phyloP scores from a whole-genome alignment of 495 filamentous ascomycete species.

The Astrocystis sublimbata region DNA sequence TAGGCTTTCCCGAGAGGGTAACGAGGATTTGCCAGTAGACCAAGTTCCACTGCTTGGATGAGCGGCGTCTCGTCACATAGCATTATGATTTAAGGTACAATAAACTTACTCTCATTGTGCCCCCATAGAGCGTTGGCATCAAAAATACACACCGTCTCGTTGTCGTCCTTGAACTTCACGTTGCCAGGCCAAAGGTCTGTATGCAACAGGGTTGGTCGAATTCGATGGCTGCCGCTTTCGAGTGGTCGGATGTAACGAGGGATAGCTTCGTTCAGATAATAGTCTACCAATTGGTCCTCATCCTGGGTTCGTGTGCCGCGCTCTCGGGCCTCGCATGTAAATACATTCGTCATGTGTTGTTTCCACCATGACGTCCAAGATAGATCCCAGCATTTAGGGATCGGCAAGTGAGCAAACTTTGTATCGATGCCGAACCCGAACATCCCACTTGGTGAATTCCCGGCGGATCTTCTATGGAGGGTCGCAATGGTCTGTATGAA shows the following conservation, averaged over 20 bases:
- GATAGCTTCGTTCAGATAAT: constrained; percentile 38
- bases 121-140: constrained; percentile 50
- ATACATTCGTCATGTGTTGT: constrained; percentile 21
- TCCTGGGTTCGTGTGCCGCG: neutral
- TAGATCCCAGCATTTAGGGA: constrained; percentile 41
- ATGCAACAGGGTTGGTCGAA: constrained; percentile 48
- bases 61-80: neutral
- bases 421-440: constrained; percentile 55
- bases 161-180: constrained; percentile 36
- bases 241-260: constrained; percentile 40
- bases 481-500: constrained; percentile 40
- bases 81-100: neutral
- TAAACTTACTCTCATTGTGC: constrained; percentile 45
- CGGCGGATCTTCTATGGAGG: constrained; percentile 41
- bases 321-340: constrained; percentile 17
- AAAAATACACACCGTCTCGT: constrained; percentile 41
- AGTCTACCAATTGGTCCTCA: constrained; percentile 21
- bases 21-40: constrained; percentile 31
- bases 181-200: constrained; percentile 51
- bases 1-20: constrained; percentile 27
- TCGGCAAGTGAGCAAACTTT: constrained; percentile 43
- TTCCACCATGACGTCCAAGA: constrained; percentile 50
- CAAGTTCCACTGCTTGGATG: constrained; percentile 35
- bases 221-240: constrained; percentile 38
- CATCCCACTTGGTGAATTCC: constrained; percentile 46